Evolutionary conservation across 176 grass and related monocot genomes (phyloP).

Genomic region (Carex parvula): DNA sequence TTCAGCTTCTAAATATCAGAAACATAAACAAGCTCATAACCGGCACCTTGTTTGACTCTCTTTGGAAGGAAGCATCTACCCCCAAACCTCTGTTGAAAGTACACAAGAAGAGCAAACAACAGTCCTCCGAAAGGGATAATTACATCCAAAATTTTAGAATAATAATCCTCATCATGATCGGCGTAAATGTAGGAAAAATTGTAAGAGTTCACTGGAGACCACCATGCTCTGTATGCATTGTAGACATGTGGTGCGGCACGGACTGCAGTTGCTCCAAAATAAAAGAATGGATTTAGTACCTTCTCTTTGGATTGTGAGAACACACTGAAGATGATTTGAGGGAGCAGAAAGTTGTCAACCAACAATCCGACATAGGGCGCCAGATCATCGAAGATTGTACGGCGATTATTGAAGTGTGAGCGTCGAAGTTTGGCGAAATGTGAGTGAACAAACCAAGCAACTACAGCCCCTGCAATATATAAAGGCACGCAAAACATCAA

Average conservation of each 20-base stretch:
- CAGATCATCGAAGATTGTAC: conserved; percentile 53
- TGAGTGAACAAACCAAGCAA: neutral
- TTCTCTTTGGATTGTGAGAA: conserved; percentile 58
- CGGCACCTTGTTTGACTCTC: neutral
- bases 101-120: conserved; percentile 41
- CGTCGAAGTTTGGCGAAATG: neutral
- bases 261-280: conserved; percentile 56
- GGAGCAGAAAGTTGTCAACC: conserved; percentile 76
- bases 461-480: conserved; percentile 54
- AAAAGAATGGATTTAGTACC: conserved; percentile 54
- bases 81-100: conserved; percentile 54
- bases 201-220: conserved; percentile 30
- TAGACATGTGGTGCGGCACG: conserved; percentile 65
- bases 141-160: conserved; percentile 61
- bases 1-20: conserved; percentile 1
- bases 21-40: neutral
- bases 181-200: conserved; percentile 64
- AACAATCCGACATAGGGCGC: conserved; percentile 57
- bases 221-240: conserved; percentile 45
- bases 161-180: conserved; percentile 46
- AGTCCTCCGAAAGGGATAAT: conserved; percentile 55
- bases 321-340: conserved; percentile 61
- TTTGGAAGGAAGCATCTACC: conserved; percentile 48
- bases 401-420: conserved; percentile 43
- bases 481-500: conserved; percentile 54